Base-by-base conservation (phyloP, 192 early-diverging fungal genomes). In the Dissophora globulifera region DNA sequence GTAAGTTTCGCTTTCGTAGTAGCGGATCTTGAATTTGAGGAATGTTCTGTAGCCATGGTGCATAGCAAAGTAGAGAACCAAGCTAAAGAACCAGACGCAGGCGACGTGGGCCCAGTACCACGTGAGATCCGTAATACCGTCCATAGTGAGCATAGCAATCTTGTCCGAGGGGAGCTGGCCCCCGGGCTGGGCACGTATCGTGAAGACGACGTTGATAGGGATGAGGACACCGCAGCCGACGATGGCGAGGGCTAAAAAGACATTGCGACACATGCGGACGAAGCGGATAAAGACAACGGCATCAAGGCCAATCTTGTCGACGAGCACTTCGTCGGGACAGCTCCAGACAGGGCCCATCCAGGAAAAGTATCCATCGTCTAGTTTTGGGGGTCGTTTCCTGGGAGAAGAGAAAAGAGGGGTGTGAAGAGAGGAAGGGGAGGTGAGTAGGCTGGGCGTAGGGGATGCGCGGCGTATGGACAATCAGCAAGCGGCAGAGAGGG, bases 231-330 rank as follows among this genome's bases (percentile, higher is more conserved):
- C 82, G 62, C 87, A 78, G 22, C 92, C 91, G 5, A 90, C 33
- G 19, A 85, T 29, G n/a, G 81, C 76, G 51, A 90, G 83, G 30
- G 81, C 75, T 20, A 82, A 71, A 35, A 92, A 82, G n/a, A 89
- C 58, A 56, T 83, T 79, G 40, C 85, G 83, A 43, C 83, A 81
- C 67, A 91, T 79, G 23, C 81, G 82, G 19, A 92, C 48, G 58
- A 91, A 93, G 2, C 87, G 81, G 55, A 93, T 80, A 58, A 92
- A 88, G 41, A 91, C 74, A 26, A 91, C 88, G 11, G 90, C 88
- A 67, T 93, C 91, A n/a, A 87, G 68, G 38, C 88, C 92, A 1
- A 91, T 86, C 27, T 85, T 89, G 12, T 86, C 85, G 25, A 91
- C 72, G 31, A 93, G 57, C 17, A 78, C 81, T 52, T 80, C 66